Conservation (phyloP, 2,329 filamentous ascomycete species). For the Byssothecium circinans region DNA sequence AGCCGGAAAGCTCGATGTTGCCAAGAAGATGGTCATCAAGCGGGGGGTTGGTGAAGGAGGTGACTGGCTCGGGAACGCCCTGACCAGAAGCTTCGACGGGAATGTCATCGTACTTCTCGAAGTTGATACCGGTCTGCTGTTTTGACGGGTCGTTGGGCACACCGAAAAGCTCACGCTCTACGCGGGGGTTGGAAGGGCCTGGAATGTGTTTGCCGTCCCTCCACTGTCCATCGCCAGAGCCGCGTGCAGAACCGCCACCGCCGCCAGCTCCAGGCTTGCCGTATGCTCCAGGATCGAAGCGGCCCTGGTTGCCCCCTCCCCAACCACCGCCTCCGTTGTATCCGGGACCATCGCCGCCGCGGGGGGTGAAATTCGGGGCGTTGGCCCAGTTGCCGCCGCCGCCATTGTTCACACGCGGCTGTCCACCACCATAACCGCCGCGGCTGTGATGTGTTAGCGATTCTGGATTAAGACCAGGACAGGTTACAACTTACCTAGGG, state of each 20-base stretch:
- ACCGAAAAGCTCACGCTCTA: slow-evolving; percentile 96
- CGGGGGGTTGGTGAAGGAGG: slow-evolving; percentile 88
- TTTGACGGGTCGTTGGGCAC: slow-evolving; percentile 87
- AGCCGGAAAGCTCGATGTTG: slow-evolving; percentile 93
- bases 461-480: background rate
- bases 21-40: slow-evolving; percentile 88
- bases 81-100: slow-evolving; percentile 95
- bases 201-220: slow-evolving; percentile 94
- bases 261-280: slow-evolving; percentile 54
- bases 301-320: slow-evolving; percentile 16
- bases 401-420: slow-evolving; percentile 54
- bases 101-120: slow-evolving; percentile 99
- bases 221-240: slow-evolving; percentile 95
- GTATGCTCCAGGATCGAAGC: slow-evolving; percentile 66
- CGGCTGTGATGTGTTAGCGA: slow-evolving; percentile 28
- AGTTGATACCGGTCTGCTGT: slow-evolving; percentile 99
- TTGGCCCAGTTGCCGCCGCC: slow-evolving; percentile 61
- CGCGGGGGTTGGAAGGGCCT: slow-evolving; percentile 80
- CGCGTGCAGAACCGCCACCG: slow-evolving; percentile 63
- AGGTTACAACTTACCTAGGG: slow-evolving; percentile 26
- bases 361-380: slow-evolving; percentile 60
- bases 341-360: slow-evolving; percentile 40
- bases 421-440: slow-evolving; percentile 35
- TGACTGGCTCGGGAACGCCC: slow-evolving; percentile 88
- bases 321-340: slow-evolving; percentile 39